phyloP scores from a whole-genome alignment of 257 asterid species.

The Solanum ossicruentum region DNA sequence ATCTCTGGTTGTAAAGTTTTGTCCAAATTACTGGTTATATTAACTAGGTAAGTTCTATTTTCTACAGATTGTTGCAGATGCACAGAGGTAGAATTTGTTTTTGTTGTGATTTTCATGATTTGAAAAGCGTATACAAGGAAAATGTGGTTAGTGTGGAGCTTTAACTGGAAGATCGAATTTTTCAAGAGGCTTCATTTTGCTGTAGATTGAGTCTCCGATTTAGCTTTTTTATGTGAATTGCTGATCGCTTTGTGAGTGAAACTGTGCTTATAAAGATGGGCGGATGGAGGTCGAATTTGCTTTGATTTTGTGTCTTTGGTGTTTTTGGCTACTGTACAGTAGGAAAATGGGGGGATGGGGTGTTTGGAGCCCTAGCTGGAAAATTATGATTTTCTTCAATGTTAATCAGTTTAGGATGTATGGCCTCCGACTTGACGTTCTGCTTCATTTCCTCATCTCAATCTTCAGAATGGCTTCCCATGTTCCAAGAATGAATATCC shows the following conservation, averaged over 20 bases:
- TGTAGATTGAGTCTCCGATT: not conserved
- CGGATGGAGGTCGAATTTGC: not conserved
- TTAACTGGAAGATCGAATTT: not conserved
- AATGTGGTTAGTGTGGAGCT: not conserved
- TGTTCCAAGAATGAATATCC: not conserved
- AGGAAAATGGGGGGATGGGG: not conserved
- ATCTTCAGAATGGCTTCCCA: not conserved
- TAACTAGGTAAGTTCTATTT: not conserved
- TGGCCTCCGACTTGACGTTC: not conserved
- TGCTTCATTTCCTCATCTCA: not conserved
- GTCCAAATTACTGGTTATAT: not conserved
- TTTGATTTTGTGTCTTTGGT: not conserved
- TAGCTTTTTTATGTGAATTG: not conserved
- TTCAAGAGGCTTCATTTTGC: not conserved
- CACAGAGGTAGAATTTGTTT: not conserved
- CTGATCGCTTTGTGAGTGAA: not conserved
- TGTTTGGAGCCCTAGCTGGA: not conserved
- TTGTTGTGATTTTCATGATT: not conserved
- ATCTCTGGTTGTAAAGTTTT: not conserved
- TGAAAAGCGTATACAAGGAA: not conserved
- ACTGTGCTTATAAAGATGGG: not conserved
- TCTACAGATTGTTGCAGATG: not conserved
- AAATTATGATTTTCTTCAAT: not conserved
- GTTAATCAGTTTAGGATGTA: not conserved
- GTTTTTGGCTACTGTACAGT: not conserved